These are phyloP conservation scores for Talaromyces nanjingensis DNA, from an alignment of 495 filamentous ascomycete species.

Conservation along the genomic window DNA sequence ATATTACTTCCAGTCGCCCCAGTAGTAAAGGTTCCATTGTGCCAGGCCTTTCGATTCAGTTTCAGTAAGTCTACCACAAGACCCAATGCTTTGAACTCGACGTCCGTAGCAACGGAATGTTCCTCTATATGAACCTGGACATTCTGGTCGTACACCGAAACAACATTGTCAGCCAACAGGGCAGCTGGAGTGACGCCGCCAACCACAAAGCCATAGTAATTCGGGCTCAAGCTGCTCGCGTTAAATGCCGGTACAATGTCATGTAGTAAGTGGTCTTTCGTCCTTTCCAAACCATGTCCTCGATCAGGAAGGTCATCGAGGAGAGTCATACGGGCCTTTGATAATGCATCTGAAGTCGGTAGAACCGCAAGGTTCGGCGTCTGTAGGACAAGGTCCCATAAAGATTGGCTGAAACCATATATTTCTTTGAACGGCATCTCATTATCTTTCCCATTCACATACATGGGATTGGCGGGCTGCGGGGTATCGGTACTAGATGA, in stretches of 20 bases:
- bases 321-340: constrained; percentile 32
- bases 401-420: neutral
- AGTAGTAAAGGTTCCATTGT: constrained; percentile 70
- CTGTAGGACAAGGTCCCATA: constrained; percentile 29
- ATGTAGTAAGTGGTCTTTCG: constrained; percentile 44
- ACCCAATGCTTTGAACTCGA: constrained; percentile 64
- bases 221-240: constrained; percentile 49
- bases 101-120: constrained; percentile 64
- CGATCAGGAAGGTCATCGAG: constrained; percentile 27
- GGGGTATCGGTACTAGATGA: neutral
- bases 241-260: constrained; percentile 64
- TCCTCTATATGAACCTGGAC: constrained; percentile 75
- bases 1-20: constrained; percentile 85
- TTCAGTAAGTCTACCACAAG: constrained; percentile 63
- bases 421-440: neutral
- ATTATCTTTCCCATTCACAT: neutral
- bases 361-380: constrained; percentile 28
- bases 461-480: neutral
- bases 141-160: constrained; percentile 73
- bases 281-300: constrained; percentile 38
- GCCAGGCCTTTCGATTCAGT: constrained; percentile 45
- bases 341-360: constrained; percentile 24
- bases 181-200: constrained; percentile 78
- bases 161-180: constrained; percentile 74
- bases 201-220: constrained; percentile 86